Evolutionary conservation across 441 rosid species (phyloP).

Genomic region (Jatropha podagrica): DNA sequence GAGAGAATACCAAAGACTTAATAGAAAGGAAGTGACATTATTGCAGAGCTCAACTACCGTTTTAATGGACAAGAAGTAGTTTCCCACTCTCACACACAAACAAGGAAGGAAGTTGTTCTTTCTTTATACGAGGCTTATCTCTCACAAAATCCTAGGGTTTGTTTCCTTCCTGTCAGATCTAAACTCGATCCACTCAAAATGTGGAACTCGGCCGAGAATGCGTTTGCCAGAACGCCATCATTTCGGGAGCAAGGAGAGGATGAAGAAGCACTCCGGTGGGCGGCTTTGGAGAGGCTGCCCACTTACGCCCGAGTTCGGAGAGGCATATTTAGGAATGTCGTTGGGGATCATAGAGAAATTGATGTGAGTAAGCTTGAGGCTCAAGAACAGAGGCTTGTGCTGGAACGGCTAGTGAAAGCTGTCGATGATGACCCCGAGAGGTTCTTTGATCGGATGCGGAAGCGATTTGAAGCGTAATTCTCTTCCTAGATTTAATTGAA

Average conservation of each 20-base stretch:
- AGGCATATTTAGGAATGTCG: conserved; percentile 69
- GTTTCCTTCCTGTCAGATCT: conserved; percentile 20
- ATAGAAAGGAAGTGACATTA: conserved; percentile 40
- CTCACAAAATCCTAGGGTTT: conserved; percentile 12
- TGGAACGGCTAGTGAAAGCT: conserved; percentile 67
- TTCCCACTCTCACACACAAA: too few species aligned
- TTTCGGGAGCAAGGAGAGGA: conserved; percentile 60
- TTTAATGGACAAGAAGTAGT: conserved; percentile 6
- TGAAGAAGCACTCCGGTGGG: conserved; percentile 94
- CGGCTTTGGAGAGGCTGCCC: conserved; percentile 88
- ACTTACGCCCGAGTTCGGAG: conserved; percentile 72
- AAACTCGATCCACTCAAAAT: conserved; percentile 28
- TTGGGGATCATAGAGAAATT: conserved; percentile 66
- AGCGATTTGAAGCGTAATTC: conserved; percentile 73
- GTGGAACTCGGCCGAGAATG: conserved; percentile 92
- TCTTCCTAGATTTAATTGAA: neutral
- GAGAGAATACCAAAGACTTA: conserved; percentile 8
- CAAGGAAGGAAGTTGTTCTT: too few species aligned
- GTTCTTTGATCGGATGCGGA: conserved; percentile 82
- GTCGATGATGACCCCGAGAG: conserved; percentile 80
- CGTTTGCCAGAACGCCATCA: conserved; percentile 65
- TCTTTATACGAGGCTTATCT: neutral
- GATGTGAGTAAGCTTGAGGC: conserved; percentile 66
- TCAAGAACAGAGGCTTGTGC: conserved; percentile 69
- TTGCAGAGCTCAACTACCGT: conserved; percentile 70